These are phyloP conservation scores for Bacterosira constricta DNA, from an alignment of 108 stramenopile genomes.

Conservation along the genomic window DNA sequence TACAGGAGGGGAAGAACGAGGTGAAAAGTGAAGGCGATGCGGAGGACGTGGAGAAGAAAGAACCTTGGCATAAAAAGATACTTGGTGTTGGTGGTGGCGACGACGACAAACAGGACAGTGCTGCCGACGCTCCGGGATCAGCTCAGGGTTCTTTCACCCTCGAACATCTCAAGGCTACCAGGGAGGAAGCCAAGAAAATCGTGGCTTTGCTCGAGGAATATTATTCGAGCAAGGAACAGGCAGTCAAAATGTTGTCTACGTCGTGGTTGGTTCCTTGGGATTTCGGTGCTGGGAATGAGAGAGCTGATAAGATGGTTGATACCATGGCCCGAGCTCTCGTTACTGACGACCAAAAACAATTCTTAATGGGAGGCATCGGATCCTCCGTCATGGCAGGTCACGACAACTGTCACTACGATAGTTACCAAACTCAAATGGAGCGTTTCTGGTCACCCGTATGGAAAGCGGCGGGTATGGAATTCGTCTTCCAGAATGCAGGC, in stretches of 20 bases:
- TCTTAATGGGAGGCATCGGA: slow-evolving; percentile 32
- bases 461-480: slow-evolving; percentile 47
- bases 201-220: slow-evolving; percentile 32
- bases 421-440: slow-evolving; percentile 39
- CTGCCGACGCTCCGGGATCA: too few relatives aligned
- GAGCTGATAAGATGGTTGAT: slow-evolving; percentile 17
- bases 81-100: too few relatives aligned
- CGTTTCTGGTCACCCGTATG: slow-evolving; percentile 31
- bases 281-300: slow-evolving; percentile 16
- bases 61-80: neutral
- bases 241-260: slow-evolving; percentile 23
- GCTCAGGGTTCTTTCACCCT: slow-evolving; percentile 28
- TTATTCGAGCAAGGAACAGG: slow-evolving; percentile 25
- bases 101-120: neutral
- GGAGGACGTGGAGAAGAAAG: neutral
- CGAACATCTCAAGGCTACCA: slow-evolving; percentile 24
- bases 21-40: neutral
- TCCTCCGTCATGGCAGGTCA: slow-evolving; percentile 47
- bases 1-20: neutral
- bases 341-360: slow-evolving; percentile 25
- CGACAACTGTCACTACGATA: slow-evolving; percentile 39
- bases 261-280: slow-evolving; percentile 39
- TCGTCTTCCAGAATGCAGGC: slow-evolving; percentile 41
- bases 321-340: slow-evolving; percentile 42
- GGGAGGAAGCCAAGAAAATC: slow-evolving; percentile 18